These are phyloP conservation scores for Penicillium verhagenii DNA, from an alignment of 495 filamentous ascomycete species.

Conservation along the genomic window DNA sequence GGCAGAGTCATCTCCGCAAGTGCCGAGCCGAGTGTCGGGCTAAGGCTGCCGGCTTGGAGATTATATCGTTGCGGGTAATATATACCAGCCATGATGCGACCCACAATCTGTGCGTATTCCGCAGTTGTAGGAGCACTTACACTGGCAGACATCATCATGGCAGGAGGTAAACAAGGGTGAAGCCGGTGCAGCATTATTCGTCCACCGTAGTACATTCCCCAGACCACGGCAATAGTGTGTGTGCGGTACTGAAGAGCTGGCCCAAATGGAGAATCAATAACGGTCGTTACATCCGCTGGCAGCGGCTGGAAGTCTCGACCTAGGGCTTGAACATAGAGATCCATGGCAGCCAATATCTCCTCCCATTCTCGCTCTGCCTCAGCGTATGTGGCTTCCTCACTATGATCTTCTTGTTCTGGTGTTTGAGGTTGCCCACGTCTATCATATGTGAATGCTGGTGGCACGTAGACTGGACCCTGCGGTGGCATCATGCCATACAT, in stretches of 20 bases:
- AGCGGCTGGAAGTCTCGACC: constrained; percentile 77
- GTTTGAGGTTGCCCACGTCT: constrained; percentile 15
- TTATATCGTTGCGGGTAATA: constrained; percentile 61
- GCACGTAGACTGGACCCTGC: constrained; percentile 36
- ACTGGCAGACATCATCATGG: constrained; percentile 81
- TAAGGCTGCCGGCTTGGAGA: constrained; percentile 56
- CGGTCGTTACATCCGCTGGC: constrained; percentile 63
- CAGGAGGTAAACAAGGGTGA: constrained; percentile 87
- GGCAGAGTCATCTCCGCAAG: constrained; percentile 77
- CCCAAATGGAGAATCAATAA: constrained; percentile 75
- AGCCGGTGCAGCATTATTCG: constrained; percentile 74
- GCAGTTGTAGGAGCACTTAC: constrained; percentile 69
- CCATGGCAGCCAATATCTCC: constrained; percentile 67
- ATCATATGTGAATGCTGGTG: constrained; percentile 37
- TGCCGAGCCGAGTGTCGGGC: constrained; percentile 75
- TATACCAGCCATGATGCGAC: constrained; percentile 77
- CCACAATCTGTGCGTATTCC: constrained; percentile 68
- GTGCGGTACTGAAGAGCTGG: constrained; percentile 79
- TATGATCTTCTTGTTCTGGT: constrained; percentile 39
- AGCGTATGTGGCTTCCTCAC: constrained; percentile 59
- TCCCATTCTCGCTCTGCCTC: constrained; percentile 81
- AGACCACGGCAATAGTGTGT: constrained; percentile 80
- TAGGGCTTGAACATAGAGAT: constrained; percentile 60
- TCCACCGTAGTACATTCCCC: constrained; percentile 79
- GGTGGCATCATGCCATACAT: constrained; percentile 58